Percentiles rank a stretch among this genome's conserved stretches.
These are phyloP conservation scores for Aspergillus arachidicola DNA, from an alignment of 2,329 filamentous ascomycete genomes.

Conservation along the genomic window DNA sequence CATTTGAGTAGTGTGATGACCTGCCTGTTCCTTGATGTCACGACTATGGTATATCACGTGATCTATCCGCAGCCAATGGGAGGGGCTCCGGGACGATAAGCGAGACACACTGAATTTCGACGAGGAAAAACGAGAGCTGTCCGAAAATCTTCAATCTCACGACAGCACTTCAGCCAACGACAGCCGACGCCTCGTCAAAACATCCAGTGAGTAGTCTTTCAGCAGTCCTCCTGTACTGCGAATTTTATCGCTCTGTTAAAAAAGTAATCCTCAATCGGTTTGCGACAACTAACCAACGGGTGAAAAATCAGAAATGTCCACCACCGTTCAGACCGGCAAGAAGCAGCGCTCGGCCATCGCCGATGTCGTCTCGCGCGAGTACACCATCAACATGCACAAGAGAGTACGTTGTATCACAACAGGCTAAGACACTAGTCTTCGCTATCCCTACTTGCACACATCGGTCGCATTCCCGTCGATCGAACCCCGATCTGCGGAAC, in stretches of 20 bases:
- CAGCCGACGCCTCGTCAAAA: conserved; percentile 37
- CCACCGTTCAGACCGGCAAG: conserved; percentile 65
- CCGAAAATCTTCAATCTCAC: conserved; percentile 26
- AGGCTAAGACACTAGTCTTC: background rate
- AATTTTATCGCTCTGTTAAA: background rate
- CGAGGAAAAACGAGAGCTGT: conserved; percentile 28
- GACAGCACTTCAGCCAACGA: conserved; percentile 35
- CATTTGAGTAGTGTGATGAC: background rate
- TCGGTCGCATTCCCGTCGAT: conserved; percentile 3
- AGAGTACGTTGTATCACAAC: conserved; percentile 69
- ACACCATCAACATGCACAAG: conserved; percentile 99
- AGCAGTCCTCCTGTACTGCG: background rate
- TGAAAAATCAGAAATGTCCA: conserved; percentile 62
- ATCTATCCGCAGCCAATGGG: conserved; percentile 29
- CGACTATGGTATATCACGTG: conserved; percentile 3
- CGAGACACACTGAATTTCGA: conserved; percentile 42
- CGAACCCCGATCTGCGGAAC: conserved; percentile 19
- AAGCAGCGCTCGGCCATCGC: conserved; percentile 91
- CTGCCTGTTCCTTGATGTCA: background rate
- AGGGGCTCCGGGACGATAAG: conserved; percentile 28
- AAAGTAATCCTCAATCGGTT: background rate
- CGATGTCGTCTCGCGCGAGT: conserved; percentile 99
- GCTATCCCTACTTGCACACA: conserved; percentile 14
- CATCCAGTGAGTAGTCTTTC: conserved; percentile 37
- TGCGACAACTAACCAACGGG: background rate